Base-by-base conservation (phyloP, 2,329 filamentous ascomycete genomes). In the Fusarium albidum region DNA sequence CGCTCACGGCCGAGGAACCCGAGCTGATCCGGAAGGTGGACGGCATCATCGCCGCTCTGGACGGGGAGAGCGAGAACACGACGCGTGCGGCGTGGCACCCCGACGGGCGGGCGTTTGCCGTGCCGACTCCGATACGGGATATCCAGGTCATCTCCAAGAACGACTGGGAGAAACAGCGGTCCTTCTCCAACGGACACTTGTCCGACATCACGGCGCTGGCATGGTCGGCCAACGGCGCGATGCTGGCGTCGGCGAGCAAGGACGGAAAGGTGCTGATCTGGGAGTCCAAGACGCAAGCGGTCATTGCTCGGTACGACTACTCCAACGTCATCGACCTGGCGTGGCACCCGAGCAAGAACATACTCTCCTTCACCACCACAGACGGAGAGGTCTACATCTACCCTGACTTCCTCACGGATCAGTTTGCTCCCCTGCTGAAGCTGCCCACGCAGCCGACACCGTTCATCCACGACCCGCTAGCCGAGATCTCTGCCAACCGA, bases 381-480 rank as follows among this genome's bases (percentile, higher is more conserved):
- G 91, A 96, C 52, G 95, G 96, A 57, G 92, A 97, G 72, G 85
- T 98, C 11, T 98, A 92, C 71, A 98, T 98, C 49, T 90, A 93
- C 69, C 86, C 87, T 10, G 84, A 91, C 47, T 86, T 89, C 62
- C 75, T 90, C 4, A 77, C 83, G 3, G 77, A 82, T 18, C 84
- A 88, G 63, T 84, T 82, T 65, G 72, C 77, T 3, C 72, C 79
- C 14, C 69, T 88, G 21, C 73, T 90, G 33, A 82, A 81, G 57
- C 75, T 89, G 40, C 74, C 79, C 1, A 76, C 73, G 5, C 91
- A 96, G 65, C 86, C 90, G 6, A 90, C 94, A 1, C 94, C 94
- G 2, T 92, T 96, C 63, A 91, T 94, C 61, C 89, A 93, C 62
- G 91, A 96, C 58, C 88, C 91, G 0, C 77, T 92, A 3, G 79